Base-by-base conservation (phyloP, 306 rosid genomes). In the Betula pendula region DNA sequence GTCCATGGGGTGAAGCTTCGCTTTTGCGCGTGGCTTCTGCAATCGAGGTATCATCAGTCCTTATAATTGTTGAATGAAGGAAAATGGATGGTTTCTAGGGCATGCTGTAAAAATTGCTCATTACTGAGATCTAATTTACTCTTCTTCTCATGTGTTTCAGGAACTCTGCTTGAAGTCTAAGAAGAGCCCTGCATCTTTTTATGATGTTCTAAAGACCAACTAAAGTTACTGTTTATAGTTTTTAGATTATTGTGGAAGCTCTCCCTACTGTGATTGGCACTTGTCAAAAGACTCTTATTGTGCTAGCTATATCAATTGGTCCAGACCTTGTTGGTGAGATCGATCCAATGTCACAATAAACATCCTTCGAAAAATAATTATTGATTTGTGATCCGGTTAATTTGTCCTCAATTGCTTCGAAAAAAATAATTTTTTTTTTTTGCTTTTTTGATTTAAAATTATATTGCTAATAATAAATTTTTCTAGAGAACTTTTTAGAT, bases 1-100 rank as follows among this genome's bases (percentile, higher is more conserved):
- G 95, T 77, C 98, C 98, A 31, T 90, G 98, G 98, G 93, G 87
- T 15, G 98, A 94, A 87, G 97, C 98, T 69, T 84, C 96, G 10
- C 75, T 94, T 75, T 72, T 94, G 89, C 95, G 97, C 69, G 71
- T 94, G 82, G 98, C 98, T 74, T 80, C 80, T 77, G 96, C 86
- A 31, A 82, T 94, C 14, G 97, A 92, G 97, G 98, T 94, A 87
- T 44, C 72, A 48, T 44, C 73, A 48, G 62, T 20, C 68, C 73
- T 75, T 15, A 40, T 50, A 31, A 20, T 14, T 69, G 51, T 48
- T 69, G 58, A 42, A 59, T 25, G 22, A 31, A 79, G 19, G 15
- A 49, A 62, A 14, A 43, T 65, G 45, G 70, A 65, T 19, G 9
- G 24, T 8, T 35, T n/a, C 33, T 56, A 31, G 13, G 27, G 73